Conservation (phyloP, 108 stramenopile species). For the Cyclostephanos tholiformis region DNA sequence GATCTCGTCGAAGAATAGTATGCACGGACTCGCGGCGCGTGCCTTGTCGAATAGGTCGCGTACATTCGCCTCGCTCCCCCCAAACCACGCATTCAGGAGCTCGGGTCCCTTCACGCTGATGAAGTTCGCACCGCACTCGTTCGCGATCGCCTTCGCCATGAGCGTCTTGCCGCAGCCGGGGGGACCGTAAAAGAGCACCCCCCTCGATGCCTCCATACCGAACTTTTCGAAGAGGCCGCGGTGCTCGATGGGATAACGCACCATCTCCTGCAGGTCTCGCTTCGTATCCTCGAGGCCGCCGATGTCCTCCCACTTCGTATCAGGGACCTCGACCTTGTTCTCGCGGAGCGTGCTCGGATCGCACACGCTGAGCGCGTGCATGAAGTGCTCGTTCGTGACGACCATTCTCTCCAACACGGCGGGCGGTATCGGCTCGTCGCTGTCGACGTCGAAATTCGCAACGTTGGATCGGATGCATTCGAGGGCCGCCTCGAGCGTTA, state of each 20-base stretch:
- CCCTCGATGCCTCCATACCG: constrained; percentile 91
- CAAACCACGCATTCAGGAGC: constrained; percentile 96
- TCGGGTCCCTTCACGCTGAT: constrained; percentile 97
- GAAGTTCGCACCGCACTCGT: constrained; percentile 98
- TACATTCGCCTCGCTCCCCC: constrained; percentile 97
- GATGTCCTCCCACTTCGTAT: constrained; percentile 98
- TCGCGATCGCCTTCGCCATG: constrained; percentile 98
- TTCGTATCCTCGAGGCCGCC: constrained; percentile 99
- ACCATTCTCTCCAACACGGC: constrained; percentile 84
- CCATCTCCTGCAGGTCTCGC: constrained; percentile 96
- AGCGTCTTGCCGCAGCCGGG: constrained; percentile 93
- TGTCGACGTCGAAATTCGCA: constrained; percentile 87
- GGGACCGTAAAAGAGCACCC: constrained; percentile 96
- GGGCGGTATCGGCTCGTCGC: constrained; percentile 75
- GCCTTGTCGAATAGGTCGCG: constrained; percentile 93
- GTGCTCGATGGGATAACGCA: constrained; percentile 98
- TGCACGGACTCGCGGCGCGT: constrained; percentile 87
- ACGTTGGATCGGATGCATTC: constrained; percentile 88
- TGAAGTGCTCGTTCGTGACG: constrained; percentile 93
- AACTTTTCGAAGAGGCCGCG: constrained; percentile 91
- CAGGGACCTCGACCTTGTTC: constrained; percentile 92
- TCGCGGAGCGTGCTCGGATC: constrained; percentile 94
- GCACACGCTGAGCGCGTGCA: constrained; percentile 87
- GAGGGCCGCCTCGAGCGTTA: constrained; percentile 93
- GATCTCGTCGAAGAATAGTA: constrained; percentile 99